A percentile compares a stretch with the other conserved stretches of the same genome.
Conservation (phyloP, 768 basidiomycete species). For the Xerocomus brunneocitrinus region DNA sequence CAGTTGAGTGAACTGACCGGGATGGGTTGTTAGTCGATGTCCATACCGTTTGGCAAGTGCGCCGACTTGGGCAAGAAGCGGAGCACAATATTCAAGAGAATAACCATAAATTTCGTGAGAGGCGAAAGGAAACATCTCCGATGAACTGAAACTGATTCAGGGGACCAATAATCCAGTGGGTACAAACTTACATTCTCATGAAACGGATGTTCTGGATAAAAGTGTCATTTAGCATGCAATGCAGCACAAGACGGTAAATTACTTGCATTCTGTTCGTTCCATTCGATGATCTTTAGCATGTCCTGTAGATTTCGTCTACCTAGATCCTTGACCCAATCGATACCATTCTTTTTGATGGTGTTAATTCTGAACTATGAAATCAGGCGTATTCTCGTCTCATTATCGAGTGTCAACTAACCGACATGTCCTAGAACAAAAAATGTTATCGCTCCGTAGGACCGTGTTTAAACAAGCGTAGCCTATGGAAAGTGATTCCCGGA, state of each 20-base stretch:
- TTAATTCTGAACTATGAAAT: constrained; percentile 47
- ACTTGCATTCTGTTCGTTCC: constrained; percentile 82
- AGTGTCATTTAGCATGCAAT: background rate
- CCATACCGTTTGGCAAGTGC: constrained; percentile 63
- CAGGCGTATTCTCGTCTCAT: background rate
- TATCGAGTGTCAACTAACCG: constrained; percentile 34
- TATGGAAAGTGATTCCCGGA: constrained; percentile 16
- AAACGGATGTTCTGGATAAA: constrained; percentile 64
- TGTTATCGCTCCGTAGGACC: constrained; percentile 62
- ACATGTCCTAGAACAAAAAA: constrained; percentile 76
- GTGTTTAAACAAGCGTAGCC: constrained; percentile 88
- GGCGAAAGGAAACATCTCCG: constrained; percentile 92
- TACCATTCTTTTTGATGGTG: constrained; percentile 73
- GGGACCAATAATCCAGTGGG: background rate
- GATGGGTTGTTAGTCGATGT: constrained; percentile 82
- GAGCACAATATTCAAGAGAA: constrained; percentile 66
- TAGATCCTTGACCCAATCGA: constrained; percentile 78
- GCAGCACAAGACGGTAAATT: background rate
- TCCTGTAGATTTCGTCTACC: constrained; percentile 74
- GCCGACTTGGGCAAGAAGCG: constrained; percentile 53
- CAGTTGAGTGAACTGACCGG: constrained; percentile 82
- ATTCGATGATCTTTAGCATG: constrained; percentile 70
- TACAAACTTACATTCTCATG: constrained; percentile 52
- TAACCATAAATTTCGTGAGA: constrained; percentile 81
- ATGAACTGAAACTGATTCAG: constrained; percentile 42